Evolutionary conservation across 768 basidiomycete genomes (phyloP), one percentile per base, ranked within the genome.

Genomic region (Boletus sp.): DNA sequence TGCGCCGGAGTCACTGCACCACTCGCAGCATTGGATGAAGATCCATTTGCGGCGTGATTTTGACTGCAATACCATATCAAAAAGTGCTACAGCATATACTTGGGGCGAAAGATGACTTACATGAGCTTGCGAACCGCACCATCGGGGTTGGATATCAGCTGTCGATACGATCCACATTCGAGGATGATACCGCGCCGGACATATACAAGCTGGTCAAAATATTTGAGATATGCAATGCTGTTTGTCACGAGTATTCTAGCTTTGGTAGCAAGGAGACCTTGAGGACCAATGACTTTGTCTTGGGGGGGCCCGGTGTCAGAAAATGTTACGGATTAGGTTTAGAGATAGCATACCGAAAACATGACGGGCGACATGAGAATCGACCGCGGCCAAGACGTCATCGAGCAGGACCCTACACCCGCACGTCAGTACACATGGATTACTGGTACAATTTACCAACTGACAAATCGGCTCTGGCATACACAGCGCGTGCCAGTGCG

Each of bases 221-320:
- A 77, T 47, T 81, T 80, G 37, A 94, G 77, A 66, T 90, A 94
- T n/a, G 92, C 81, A 51, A 95, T 84, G 55, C 85, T 86, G 70
- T 96, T 94, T 41, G 93, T 96, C 49, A 94, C 90, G 5, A 95
- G 74, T 52, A 95, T 80, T 32, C 94, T 79, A 10, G 92, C 92
- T 71, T 95, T 95, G 15, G 83, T 81, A 8, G 89, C 82, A 35
- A 96, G 83, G 1, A 96, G 64, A 52, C 94, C 94, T 57, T 84
- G 76, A 3, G 93, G 92, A 2, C 94, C 94, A 54, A 96, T 88
- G 40, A 95, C 90, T 49, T 90, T 80, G 63, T 94, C 92, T 89
- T 20, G 57, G 50, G 46, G 20, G 64, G 52, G 17, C 62, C 9
- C 3, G 17, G 41, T 18, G 10, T 55, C 28, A 64, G 42, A 54